Evolutionary conservation across 441 rosid species (phyloP).

Genomic region (Pelargonium citronellum): DNA sequence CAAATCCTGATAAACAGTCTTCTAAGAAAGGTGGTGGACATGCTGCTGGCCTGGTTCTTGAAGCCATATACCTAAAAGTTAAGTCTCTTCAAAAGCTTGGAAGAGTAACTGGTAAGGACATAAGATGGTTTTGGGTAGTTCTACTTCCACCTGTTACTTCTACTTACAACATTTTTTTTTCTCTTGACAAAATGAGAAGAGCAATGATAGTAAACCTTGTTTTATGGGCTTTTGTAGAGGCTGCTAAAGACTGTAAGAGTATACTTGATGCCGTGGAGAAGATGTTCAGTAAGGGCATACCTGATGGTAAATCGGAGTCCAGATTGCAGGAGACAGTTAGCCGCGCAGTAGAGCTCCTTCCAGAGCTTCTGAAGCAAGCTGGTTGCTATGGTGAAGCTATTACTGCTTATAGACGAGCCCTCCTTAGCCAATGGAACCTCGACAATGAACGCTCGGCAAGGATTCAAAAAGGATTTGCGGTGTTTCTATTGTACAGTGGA

Average conservation of each 20-base stretch:
- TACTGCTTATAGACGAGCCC: conserved; percentile 72
- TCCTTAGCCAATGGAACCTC: conserved; percentile 82
- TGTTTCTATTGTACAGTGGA: conserved; percentile 73
- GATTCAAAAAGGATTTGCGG: conserved; percentile 77
- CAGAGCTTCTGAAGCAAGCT: conserved; percentile 71
- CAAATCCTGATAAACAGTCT: conserved; percentile 43
- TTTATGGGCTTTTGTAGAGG: conserved; percentile 47
- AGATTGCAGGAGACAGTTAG: conserved; percentile 72
- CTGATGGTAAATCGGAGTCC: conserved; percentile 62
- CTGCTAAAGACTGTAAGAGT: conserved; percentile 69
- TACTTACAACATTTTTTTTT: background rate
- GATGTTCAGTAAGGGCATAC: conserved; percentile 70
- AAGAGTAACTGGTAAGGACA: conserved; percentile 51
- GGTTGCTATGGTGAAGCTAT: conserved; percentile 60
- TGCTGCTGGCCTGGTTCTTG: conserved; percentile 76
- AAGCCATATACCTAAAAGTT: conserved; percentile 80
- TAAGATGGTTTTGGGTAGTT: background rate
- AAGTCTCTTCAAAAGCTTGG: conserved; percentile 90
- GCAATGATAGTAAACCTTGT: conserved; percentile 16
- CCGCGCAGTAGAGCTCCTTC: conserved; percentile 81
- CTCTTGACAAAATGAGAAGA: background rate
- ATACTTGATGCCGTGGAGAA: conserved; percentile 84
- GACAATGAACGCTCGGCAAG: conserved; percentile 64
- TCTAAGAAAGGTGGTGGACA: conserved; percentile 52
- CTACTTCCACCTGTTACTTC: too few relatives aligned